These are phyloP conservation scores for Neurospora sp. DNA, from an alignment of 495 filamentous ascomycete genomes.

Conservation along the genomic window DNA sequence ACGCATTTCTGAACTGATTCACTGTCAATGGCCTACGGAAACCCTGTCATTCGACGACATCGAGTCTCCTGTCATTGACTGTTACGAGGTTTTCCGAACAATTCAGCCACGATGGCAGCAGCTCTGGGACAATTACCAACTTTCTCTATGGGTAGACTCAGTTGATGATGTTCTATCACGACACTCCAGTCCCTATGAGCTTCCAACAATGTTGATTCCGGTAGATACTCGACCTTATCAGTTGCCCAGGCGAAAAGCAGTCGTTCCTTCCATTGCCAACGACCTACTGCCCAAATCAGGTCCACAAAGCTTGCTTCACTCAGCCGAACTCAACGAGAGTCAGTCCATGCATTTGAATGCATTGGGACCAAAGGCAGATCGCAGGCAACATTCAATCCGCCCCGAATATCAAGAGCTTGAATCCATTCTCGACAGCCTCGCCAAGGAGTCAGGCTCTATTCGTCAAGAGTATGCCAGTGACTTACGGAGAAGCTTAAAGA, in stretches of 20 bases:
- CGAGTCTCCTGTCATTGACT: neutral
- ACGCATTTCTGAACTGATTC: neutral
- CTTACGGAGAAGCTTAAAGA: conserved; percentile 14
- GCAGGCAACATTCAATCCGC: neutral
- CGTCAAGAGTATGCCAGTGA: conserved; percentile 6
- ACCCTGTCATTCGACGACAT: neutral
- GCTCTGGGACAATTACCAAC: neutral
- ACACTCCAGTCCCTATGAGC: neutral
- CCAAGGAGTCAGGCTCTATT: neutral
- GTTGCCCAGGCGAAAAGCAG: neutral
- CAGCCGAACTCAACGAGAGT: neutral
- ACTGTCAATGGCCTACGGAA: neutral
- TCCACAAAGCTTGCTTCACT: neutral
- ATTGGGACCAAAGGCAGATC: neutral
- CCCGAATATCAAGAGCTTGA: neutral
- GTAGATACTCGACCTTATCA: neutral
- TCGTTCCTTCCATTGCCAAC: neutral
- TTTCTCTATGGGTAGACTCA: neutral
- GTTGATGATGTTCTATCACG: neutral
- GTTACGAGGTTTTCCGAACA: neutral
- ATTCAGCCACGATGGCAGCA: neutral
- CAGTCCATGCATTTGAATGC: neutral
- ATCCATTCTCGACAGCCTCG: neutral
- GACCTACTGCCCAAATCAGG: neutral
- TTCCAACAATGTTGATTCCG: neutral